Base-by-base conservation (phyloP, 345 rosid genomes). In the Excoecaria cochinchinensis region DNA sequence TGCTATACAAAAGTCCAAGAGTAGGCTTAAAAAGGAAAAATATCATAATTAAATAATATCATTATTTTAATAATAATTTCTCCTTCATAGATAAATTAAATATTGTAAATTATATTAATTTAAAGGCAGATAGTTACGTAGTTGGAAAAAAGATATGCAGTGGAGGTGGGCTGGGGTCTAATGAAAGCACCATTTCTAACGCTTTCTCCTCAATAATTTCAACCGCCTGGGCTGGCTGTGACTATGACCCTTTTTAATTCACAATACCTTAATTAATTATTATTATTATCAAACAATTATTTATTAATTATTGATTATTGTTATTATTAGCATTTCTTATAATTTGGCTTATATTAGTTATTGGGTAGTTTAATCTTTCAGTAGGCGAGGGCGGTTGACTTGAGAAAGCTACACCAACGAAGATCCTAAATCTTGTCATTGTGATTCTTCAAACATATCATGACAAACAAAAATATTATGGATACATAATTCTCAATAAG, bases 201-300 rank as follows among this genome's bases (percentile, higher is more conserved):
- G 78, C 80, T 82, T 82, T 79, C 84, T 82, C 51, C 78, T 81
- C 87, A 82, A 84, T 85, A 52, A 84, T 85, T 84, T 70, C 83
- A 73, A 75, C 52, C 69, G 39, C 61, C 66, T 62, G 36, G 82
- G 76, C 74, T 65, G 84, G 77, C 84, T 6, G 48, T 73, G 81
- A 79, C 67, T 67, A n/a, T 70, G 87, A 82, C 83, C 70, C 11
- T 50, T 36, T 14, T 12, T 31, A 0, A 31, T 31, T 31, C 31
- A 31, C 31, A 31, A 31, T 2, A 31, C 31, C 31, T 31, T 31
- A 31, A 31, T 31, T 31, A 31, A 31, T 31, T 31, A 31, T 31
- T 31, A n/a, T n/a, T n/a, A n/a, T 31, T 31, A 31, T 31, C 31
- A 31, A 31, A 31, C 31, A 0, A 36, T 67, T 19, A 14, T 55